Base-by-base conservation (phyloP, 805 yeast genomes). In the Nakazawaea wickerhamii region DNA sequence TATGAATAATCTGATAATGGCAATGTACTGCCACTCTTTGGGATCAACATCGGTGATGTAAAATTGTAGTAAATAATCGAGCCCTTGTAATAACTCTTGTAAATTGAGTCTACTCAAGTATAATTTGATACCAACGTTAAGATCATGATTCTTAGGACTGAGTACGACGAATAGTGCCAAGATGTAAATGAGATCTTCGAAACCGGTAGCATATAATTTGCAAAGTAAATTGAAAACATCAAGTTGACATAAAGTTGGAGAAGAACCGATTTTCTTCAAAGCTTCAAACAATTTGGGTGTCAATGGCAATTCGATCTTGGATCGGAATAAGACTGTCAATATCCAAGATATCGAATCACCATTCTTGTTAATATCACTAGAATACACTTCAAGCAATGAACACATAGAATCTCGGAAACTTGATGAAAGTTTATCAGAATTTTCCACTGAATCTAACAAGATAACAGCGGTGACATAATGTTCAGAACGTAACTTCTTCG, bases 141-240 rank as follows among this genome's bases (percentile, higher is more conserved):
- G 4, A 4, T 18, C 18, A n/a, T 7, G 38, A 13, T 57, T 60
- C 4, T 31, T 22, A 9, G 50, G 48, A 49, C 69, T 55, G 3
- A 64, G 40, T 2, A 60, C 57, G 39, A 64, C 44, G 40, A 64
- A 68, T 21, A 67, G 59, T 1, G 68, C 60, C 45, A 58, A 56
- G 11, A 64, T 40, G 47, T 53, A 59, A 5, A 31, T 18, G n/a
- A 33, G 5, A 15, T 37, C 34, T 6, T 42, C 41, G 14, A 5
- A 36, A 30, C 26, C 18, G 5, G 27, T 10, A 4, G 34, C 13
- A 7, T 22, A 20, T 3, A 33, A n/a, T 18, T 42, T 36, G 7
- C 31, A 25, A 8, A 36, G 8, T 7, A 42, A 13, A 15, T 37
- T 36, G 45, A 42, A 42, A 4, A 42, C 20, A 8, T 27, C 18